Percentiles rank a stretch among this genome's conserved stretches.
These are phyloP conservation scores for Ustilago bromivora DNA, from an alignment of 1,284 basidiomycete genomes.

Conservation along the genomic window DNA sequence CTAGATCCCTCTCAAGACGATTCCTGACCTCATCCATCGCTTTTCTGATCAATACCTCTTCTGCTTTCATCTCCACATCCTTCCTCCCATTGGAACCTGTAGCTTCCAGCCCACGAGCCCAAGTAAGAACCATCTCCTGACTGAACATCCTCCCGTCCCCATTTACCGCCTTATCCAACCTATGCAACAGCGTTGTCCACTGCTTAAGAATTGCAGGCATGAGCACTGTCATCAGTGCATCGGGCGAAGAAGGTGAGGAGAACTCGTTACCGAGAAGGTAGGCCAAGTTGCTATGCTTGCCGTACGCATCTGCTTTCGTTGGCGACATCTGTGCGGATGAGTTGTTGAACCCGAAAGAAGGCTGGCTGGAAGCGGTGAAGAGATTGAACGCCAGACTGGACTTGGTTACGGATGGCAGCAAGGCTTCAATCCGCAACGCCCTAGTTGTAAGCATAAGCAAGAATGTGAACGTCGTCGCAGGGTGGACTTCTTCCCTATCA, in stretches of 20 bases:
- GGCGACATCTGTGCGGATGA: conserved; percentile 4
- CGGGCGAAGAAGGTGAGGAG: conserved; percentile 49
- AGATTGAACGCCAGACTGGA: conserved; percentile 46
- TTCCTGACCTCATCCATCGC: conserved; percentile 53
- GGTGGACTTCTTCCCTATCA: conserved; percentile 50
- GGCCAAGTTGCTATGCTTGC: conserved; percentile 42
- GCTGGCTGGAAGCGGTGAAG: conserved; percentile 34
- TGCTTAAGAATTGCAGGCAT: conserved; percentile 60
- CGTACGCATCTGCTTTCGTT: conserved; percentile 29
- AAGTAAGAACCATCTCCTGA: conserved; percentile 58
- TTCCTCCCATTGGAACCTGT: conserved; percentile 8
- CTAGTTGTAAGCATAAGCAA: conserved; percentile 56
- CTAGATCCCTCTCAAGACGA: conserved; percentile 55
- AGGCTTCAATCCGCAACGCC: conserved; percentile 53
- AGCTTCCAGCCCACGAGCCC: conserved; percentile 53
- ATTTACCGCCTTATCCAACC: conserved; percentile 59
- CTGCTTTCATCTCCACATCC: conserved; percentile 22
- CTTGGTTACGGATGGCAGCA: conserved; percentile 54
- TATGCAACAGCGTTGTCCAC: conserved; percentile 57
- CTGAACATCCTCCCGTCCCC: conserved; percentile 64
- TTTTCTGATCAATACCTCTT: conserved; percentile 45
- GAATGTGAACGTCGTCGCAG: conserved; percentile 61
- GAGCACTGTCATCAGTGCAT: conserved; percentile 57
- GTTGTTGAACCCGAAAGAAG: conserved; percentile 22
- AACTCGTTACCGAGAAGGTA: conserved; percentile 30